Evolutionary conservation across 192 early-diverging fungal species (phyloP).

Genomic region (Haplosporangium gracile): DNA sequence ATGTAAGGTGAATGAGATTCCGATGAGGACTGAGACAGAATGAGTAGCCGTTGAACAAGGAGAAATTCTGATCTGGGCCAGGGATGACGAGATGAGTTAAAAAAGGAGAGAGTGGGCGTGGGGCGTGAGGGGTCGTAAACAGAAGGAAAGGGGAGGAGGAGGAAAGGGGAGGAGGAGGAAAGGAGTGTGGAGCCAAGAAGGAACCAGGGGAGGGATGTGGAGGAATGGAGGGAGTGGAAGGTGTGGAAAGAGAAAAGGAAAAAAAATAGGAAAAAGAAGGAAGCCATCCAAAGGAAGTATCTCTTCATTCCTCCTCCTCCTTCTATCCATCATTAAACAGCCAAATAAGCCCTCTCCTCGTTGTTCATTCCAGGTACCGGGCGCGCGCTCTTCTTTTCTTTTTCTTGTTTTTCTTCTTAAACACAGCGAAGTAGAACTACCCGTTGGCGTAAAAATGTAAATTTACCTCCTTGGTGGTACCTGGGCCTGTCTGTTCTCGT

Average conservation of each 20-base stretch:
- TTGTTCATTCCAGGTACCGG: background rate
- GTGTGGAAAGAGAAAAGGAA: background rate
- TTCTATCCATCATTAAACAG: background rate
- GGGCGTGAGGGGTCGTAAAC: background rate
- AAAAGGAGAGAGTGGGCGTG: background rate
- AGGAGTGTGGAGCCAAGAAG: background rate
- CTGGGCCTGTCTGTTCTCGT: background rate
- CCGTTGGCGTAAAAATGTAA: background rate
- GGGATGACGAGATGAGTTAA: background rate
- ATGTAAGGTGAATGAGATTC: conserved; percentile 4
- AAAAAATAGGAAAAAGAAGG: background rate
- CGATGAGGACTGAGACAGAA: background rate
- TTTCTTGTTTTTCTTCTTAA: background rate
- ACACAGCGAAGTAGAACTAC: background rate
- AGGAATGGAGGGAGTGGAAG: background rate
- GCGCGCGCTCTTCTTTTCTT: background rate
- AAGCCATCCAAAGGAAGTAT: too few species aligned
- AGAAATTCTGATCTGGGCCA: background rate
- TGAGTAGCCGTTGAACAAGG: background rate
- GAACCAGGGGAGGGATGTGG: background rate
- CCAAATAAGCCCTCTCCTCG: background rate
- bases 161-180: background rate
- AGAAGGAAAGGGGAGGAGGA: background rate
- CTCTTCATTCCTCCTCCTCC: too few species aligned
- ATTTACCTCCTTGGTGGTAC: background rate